phyloP scores from a whole-genome alignment of 768 basidiomycete species.

The Pulveroboletus sp. region DNA sequence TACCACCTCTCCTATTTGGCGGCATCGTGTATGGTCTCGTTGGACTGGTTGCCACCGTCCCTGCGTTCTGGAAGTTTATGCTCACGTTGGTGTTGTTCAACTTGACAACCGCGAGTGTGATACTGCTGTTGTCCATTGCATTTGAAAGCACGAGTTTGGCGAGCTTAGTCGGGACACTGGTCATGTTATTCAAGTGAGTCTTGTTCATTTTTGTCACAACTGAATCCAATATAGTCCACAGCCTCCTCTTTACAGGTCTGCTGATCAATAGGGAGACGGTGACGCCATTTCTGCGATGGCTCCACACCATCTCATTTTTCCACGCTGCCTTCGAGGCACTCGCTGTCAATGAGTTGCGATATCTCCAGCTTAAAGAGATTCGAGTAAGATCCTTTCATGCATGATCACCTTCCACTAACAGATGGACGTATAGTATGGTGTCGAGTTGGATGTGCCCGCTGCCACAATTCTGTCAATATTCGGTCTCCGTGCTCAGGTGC shows the following conservation, averaged over 20 bases:
- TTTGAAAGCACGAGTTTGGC: slow-evolving; percentile 86
- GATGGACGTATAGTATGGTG: slow-evolving; percentile 70
- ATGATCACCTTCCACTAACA: slow-evolving; percentile 3
- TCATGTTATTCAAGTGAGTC: slow-evolving; percentile 97
- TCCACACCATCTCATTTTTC: slow-evolving; percentile 94
- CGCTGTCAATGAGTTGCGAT: slow-evolving; percentile 95
- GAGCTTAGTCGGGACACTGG: slow-evolving; percentile 86
- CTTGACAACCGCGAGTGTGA: slow-evolving; percentile 88
- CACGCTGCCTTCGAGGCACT: slow-evolving; percentile 97
- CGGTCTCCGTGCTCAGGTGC: slow-evolving; percentile 82
- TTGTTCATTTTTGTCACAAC: not conserved
- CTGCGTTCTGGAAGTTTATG: slow-evolving; percentile 97
- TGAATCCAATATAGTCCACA: slow-evolving; percentile 29
- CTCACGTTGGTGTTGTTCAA: slow-evolving; percentile 95
- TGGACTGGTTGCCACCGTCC: slow-evolving; percentile 86
- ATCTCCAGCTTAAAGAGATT: slow-evolving; percentile 86
- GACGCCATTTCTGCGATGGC: slow-evolving; percentile 66
- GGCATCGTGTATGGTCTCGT: slow-evolving; percentile 94
- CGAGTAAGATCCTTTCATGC: slow-evolving; percentile 52
- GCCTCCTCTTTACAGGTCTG: slow-evolving; percentile 91
- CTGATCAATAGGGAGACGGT: slow-evolving; percentile 92
- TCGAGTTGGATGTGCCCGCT: slow-evolving; percentile 94
- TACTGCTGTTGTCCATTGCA: slow-evolving; percentile 85
- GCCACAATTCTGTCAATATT: slow-evolving; percentile 94
- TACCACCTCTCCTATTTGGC: slow-evolving; percentile 93